Conservation (phyloP, 257 asterid species). For the Phtheirospermum japonicum region DNA sequence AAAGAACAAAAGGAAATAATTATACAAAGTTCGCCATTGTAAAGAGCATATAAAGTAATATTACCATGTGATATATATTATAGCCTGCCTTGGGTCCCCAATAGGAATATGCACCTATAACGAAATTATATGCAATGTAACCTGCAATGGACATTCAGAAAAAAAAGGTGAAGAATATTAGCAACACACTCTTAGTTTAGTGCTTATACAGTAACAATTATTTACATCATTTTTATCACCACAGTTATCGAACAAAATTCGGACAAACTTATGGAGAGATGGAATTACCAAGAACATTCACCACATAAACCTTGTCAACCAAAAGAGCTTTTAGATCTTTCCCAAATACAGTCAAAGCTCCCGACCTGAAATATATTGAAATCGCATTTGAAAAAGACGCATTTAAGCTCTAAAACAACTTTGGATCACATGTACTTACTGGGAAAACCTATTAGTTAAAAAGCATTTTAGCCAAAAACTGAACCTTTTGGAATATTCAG, state of each 20-base stretch:
- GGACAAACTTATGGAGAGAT: constrained; percentile 13
- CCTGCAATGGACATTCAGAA: constrained; percentile 52
- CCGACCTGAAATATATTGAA: constrained; percentile 43
- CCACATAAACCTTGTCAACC: constrained; percentile 67
- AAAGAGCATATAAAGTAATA: constrained; percentile 23
- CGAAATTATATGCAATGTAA: constrained; percentile 90
- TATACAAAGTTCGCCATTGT: neutral
- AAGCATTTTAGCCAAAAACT: neutral
- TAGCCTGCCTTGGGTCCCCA: constrained; percentile 99
- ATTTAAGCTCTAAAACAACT: constrained; percentile 4
- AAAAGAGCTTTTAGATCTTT: constrained; percentile 66
- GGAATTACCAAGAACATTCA: constrained; percentile 78
- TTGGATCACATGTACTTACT: neutral
- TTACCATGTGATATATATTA: constrained; percentile 89
- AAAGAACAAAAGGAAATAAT: neutral
- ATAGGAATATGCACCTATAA: constrained; percentile 93
- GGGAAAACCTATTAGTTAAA: neutral
- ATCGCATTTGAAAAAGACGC: constrained; percentile 18
- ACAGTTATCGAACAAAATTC: constrained; percentile 6
- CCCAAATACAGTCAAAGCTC: constrained; percentile 43
- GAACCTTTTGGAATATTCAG: constrained; percentile 14
- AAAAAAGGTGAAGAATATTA: neutral
- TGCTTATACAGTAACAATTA: constrained; percentile 14
- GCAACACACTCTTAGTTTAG: neutral
- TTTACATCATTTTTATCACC: constrained; percentile 12